Evolutionary conservation across 202 grass and related monocot genomes (phyloP).

Genomic region (Zoysia matrella): DNA sequence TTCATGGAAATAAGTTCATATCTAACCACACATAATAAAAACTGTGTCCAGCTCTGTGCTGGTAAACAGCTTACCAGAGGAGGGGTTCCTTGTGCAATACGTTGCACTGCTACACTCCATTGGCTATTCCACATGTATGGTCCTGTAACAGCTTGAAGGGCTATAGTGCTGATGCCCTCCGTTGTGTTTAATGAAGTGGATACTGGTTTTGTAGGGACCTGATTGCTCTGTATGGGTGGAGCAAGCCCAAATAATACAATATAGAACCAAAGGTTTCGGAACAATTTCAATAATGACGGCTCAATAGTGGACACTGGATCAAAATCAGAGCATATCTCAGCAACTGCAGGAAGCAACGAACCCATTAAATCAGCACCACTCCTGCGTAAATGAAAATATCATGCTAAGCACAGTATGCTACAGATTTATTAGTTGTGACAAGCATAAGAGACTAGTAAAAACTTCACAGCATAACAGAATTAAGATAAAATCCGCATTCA

Average conservation of each 20-base stretch:
- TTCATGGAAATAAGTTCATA: constrained; percentile 31
- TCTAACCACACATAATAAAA: constrained; percentile 32
- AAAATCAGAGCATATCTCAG: constrained; percentile 99
- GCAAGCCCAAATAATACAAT: constrained; percentile 96
- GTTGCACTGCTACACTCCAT: constrained; percentile 87
- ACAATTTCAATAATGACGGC: constrained; percentile 91
- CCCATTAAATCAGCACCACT: constrained; percentile 99
- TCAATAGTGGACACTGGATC: constrained; percentile 89
- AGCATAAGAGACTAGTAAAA: constrained; percentile 14
- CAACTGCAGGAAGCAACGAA: constrained; percentile 89
- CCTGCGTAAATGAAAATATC: constrained; percentile 62
- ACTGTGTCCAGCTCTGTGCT: constrained; percentile 13
- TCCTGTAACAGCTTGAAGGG: constrained; percentile 95
- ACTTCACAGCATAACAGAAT: neutral
- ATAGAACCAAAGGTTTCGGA: constrained; percentile 99
- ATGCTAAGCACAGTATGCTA: constrained; percentile 14
- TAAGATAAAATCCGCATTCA: neutral
- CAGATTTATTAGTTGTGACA: constrained; percentile 24
- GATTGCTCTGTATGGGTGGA: constrained; percentile 90
- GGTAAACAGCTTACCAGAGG: constrained; percentile 71
- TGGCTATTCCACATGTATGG: constrained; percentile 96
- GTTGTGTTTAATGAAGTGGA: constrained; percentile 70
- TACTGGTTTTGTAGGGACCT: constrained; percentile 69
- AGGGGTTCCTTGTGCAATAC: constrained; percentile 91
- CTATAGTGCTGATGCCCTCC: constrained; percentile 65